phyloP scores from a whole-genome alignment of 805 yeast species.

The Candida wancherniae region DNA sequence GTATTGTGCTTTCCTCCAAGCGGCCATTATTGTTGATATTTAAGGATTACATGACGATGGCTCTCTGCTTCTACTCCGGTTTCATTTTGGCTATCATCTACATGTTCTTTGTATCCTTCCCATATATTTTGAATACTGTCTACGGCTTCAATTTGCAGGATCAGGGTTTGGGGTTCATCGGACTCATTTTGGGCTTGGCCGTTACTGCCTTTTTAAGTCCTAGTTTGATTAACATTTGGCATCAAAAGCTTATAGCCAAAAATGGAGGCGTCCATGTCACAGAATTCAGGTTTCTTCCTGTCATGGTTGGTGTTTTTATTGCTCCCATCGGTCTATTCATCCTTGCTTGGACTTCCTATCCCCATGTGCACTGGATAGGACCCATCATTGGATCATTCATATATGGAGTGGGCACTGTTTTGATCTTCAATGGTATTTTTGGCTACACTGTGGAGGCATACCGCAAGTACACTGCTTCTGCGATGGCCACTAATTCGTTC shows the following conservation, averaged over 20 bases:
- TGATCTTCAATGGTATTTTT: slow-evolving; percentile 15
- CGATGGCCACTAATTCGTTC: slow-evolving; percentile 16
- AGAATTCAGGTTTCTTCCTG: slow-evolving; percentile 12
- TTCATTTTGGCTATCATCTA: slow-evolving; percentile 16
- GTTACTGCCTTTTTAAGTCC: slow-evolving; percentile 11
- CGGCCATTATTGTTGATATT: slow-evolving; percentile 24
- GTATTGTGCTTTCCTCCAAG: slow-evolving; percentile 18
- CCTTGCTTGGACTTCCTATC: slow-evolving; percentile 14
- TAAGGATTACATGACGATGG: slow-evolving; percentile 25
- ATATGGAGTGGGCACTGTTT: slow-evolving; percentile 12
- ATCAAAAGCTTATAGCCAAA: slow-evolving; percentile 3
- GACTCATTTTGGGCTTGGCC: slow-evolving; percentile 11
- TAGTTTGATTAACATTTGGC: slow-evolving; percentile 3
- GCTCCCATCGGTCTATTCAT: slow-evolving; percentile 15
- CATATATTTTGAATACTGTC: slow-evolving; percentile 12
- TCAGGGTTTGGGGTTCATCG: slow-evolving; percentile 13
- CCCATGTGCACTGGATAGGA: slow-evolving; percentile 12
- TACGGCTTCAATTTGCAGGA: slow-evolving; percentile 8
- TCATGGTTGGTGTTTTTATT: slow-evolving; percentile 12
- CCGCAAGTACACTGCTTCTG: slow-evolving; percentile 14
- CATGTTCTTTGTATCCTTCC: slow-evolving; percentile 16
- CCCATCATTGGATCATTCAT: slow-evolving; percentile 14
- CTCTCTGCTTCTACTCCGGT: slow-evolving; percentile 20
- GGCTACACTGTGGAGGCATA: slow-evolving; percentile 15
- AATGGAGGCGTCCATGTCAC: slow-evolving; percentile 8